phyloP scores from a whole-genome alignment of 164 flowering plant species.

The Protea cynaroides region DNA sequence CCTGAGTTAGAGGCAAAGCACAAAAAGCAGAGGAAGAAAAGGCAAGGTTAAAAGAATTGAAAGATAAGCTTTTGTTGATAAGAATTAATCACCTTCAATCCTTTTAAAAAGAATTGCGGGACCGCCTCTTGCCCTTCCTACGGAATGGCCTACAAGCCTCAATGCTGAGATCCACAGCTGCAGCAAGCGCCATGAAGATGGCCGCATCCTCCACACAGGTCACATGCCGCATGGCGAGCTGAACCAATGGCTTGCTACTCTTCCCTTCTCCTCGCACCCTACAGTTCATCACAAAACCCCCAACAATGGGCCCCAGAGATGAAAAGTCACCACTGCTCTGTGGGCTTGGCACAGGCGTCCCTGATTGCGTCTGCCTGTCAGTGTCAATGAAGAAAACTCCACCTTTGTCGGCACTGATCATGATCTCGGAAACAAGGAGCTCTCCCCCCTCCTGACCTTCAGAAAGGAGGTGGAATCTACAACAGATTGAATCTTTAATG shows the following conservation, averaged over 20 bases:
- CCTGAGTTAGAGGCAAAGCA: no score
- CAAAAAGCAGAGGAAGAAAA: no score
- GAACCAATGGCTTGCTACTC: slow-evolving; percentile 77
- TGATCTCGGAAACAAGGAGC: slow-evolving; percentile 62
- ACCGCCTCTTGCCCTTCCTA: slow-evolving; percentile 40
- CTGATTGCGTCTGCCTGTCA: slow-evolving; percentile 42
- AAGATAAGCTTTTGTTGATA: background rate
- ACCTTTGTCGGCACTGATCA: slow-evolving; percentile 70
- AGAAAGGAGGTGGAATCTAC: slow-evolving; percentile 60
- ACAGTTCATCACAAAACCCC: slow-evolving; percentile 90
- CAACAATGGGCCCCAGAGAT: slow-evolving; percentile 34
- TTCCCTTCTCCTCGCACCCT: slow-evolving; percentile 75
- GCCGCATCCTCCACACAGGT: slow-evolving; percentile 93
- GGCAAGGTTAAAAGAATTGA: no score
- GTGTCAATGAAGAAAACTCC: slow-evolving; percentile 81
- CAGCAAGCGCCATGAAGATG: slow-evolving; percentile 91
- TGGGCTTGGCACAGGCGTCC: slow-evolving; percentile 69
- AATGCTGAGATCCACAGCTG: slow-evolving; percentile 90
- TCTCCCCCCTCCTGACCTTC: slow-evolving; percentile 56
- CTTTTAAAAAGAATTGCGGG: slow-evolving; percentile 27
- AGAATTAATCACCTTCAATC: background rate
- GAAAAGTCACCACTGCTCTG: slow-evolving; percentile 79
- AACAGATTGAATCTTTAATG: slow-evolving; percentile 55
- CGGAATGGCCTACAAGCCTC: slow-evolving; percentile 79
- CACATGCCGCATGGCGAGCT: slow-evolving; percentile 74